Conservation (phyloP, 2,329 filamentous ascomycete genomes). For the Cladosporium halotolerans region DNA sequence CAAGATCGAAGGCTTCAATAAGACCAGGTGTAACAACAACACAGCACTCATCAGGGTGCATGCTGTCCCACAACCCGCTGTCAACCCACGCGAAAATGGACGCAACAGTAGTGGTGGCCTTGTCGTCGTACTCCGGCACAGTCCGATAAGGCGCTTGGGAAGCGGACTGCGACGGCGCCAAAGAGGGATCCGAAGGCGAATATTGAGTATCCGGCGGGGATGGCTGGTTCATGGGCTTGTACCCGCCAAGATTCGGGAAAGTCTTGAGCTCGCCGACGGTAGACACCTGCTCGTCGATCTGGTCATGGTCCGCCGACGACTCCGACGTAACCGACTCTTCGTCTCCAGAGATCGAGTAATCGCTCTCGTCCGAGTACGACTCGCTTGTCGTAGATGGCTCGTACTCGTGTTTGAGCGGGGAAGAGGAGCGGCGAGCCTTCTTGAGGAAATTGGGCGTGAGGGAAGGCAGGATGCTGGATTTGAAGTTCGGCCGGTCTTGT, state of each 20-base stretch:
- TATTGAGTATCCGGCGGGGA: slow-evolving; percentile 28
- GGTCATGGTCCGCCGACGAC: slow-evolving; percentile 39
- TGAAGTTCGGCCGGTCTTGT: slow-evolving; percentile 11
- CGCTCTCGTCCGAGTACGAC: slow-evolving; percentile 50
- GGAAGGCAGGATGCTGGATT: slow-evolving; percentile 24
- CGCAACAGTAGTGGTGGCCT: slow-evolving; percentile 52
- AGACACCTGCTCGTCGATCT: slow-evolving; percentile 30
- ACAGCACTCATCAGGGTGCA: slow-evolving; percentile 57
- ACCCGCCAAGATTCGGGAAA: slow-evolving; percentile 25
- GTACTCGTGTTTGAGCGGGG: slow-evolving; percentile 94
- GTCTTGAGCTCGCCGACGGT: slow-evolving; percentile 30
- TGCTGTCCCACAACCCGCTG: slow-evolving; percentile 54
- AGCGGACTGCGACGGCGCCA: slow-evolving; percentile 74
- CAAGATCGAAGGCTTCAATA: slow-evolving; percentile 57
- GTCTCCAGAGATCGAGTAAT: slow-evolving; percentile 47
- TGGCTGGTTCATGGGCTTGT: slow-evolving; percentile 28
- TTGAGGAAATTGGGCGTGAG: slow-evolving; percentile 33
- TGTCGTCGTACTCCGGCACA: slow-evolving; percentile 43
- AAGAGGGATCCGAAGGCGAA: slow-evolving; percentile 43
- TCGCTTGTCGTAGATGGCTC: slow-evolving; percentile 71
- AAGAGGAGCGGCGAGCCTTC: slow-evolving; percentile 69
- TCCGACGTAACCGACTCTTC: slow-evolving; percentile 41
- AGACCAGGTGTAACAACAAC: slow-evolving; percentile 58
- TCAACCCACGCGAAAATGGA: slow-evolving; percentile 60
- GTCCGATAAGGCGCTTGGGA: slow-evolving; percentile 65